Percentiles rank a stretch among this genome's conserved stretches.
phyloP scores from a whole-genome alignment of 1,284 basidiomycete genomes.

The Termitomyces sp. region DNA sequence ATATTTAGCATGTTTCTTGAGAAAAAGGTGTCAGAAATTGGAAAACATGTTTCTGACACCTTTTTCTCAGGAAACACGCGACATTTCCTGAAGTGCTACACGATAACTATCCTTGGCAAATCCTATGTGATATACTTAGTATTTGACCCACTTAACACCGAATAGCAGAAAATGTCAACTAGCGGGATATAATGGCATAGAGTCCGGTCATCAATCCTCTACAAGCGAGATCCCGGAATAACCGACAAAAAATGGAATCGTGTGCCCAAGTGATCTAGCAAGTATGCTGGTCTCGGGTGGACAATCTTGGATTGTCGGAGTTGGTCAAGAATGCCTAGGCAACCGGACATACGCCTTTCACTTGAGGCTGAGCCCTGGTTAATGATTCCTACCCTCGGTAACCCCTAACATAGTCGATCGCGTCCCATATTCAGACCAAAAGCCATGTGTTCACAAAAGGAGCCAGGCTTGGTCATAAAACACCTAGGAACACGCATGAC shows the following conservation, averaged over 20 bases:
- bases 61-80: too few relatives aligned
- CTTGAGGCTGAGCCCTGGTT: not conserved
- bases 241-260: not conserved
- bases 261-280: not conserved
- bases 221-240: not conserved
- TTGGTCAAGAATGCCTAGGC: not conserved
- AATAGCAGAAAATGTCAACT: not conserved
- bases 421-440: not conserved
- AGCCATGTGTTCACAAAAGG: not conserved
- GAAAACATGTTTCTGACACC: too few relatives aligned
- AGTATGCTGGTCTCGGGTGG: not conserved
- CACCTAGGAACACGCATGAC: not conserved
- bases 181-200: not conserved
- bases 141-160: not conserved
- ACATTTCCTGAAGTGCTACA: too few relatives aligned
- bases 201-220: not conserved
- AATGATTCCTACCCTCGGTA: not conserved
- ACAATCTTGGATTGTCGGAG: not conserved
- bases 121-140: not conserved
- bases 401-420: not conserved
- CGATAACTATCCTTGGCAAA: not conserved
- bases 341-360: not conserved
- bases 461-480: not conserved
- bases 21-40: too few relatives aligned
- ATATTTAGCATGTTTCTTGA: too few relatives aligned